Percentiles rank a stretch among this genome's conserved stretches.
Conservation (phyloP, 176 grass and related monocot species). For the Metroxylon sagu region DNA sequence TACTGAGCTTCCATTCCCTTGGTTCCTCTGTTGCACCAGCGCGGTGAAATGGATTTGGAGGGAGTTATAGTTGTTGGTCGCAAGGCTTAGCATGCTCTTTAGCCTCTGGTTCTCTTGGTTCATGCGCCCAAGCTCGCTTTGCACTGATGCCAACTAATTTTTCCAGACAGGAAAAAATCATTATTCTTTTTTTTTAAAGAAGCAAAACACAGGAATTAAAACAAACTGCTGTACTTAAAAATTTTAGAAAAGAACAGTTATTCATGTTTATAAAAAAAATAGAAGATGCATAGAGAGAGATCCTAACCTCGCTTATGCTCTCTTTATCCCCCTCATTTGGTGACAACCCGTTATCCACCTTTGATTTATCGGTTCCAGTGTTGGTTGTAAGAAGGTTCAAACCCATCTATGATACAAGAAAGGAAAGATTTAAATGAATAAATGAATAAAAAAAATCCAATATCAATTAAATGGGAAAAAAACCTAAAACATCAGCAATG, state of each 20-base stretch:
- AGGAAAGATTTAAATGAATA: no score
- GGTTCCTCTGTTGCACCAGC: constrained; percentile 48
- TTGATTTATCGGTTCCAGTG: constrained; percentile 66
- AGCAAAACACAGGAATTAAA: no score
- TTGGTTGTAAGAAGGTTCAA: constrained; percentile 50
- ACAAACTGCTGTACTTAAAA: no score
- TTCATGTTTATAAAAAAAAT: no score
- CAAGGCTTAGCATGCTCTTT: constrained; percentile 53
- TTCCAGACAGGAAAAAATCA: no score
- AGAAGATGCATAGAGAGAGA: no score
- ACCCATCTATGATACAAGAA: not conserved
- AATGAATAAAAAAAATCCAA: not conserved
- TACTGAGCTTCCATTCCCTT: not conserved
- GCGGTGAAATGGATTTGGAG: constrained; percentile 66
- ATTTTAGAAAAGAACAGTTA: no score
- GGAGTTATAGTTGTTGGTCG: constrained; percentile 59
- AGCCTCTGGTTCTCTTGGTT: constrained; percentile 90
- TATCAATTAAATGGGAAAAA: not conserved
- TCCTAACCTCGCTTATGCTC: constrained; percentile 39
- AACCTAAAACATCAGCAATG: not conserved
- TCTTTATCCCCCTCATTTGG: constrained; percentile 27
- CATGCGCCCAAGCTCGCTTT: constrained; percentile 61
- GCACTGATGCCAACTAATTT: constrained; percentile 42
- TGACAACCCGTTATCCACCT: constrained; percentile 37
- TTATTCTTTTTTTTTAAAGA: no score